These are phyloP conservation scores for Aspergillus clavatus DNA, from an alignment of 2,329 filamentous ascomycete species.

Conservation along the genomic window DNA sequence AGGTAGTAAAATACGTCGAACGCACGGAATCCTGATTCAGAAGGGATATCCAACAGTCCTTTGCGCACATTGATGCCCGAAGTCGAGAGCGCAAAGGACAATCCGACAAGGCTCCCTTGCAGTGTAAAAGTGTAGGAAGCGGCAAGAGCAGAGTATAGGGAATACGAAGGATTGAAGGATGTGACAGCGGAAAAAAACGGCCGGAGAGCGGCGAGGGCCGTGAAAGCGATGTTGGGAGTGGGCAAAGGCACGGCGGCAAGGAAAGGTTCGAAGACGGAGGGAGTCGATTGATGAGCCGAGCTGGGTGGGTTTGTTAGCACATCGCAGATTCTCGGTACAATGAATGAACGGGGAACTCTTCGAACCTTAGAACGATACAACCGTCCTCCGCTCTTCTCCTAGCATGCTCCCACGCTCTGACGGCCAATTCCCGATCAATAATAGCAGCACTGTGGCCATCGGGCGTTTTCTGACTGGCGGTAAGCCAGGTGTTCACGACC, in stretches of 20 bases:
- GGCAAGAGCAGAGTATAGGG: slow-evolving; percentile 73
- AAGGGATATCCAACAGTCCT: slow-evolving; percentile 74
- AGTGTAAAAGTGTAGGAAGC: slow-evolving; percentile 78
- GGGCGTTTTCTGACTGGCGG: slow-evolving; percentile 64
- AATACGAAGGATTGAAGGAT: slow-evolving; percentile 78
- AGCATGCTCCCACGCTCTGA: slow-evolving; percentile 92
- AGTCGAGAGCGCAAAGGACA: slow-evolving; percentile 72
- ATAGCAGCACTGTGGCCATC: slow-evolving; percentile 70
- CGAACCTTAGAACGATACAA: slow-evolving; percentile 78
- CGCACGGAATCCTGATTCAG: slow-evolving; percentile 76
- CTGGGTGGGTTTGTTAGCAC: slow-evolving; percentile 44
- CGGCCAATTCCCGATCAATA: slow-evolving; percentile 71
- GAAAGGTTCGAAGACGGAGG: slow-evolving; percentile 77
- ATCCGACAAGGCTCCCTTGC: slow-evolving; percentile 69
- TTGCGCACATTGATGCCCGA: slow-evolving; percentile 79
- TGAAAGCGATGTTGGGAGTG: slow-evolving; percentile 69
- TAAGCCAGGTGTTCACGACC: slow-evolving; percentile 94
- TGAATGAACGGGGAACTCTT: neutral
- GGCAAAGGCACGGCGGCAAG: slow-evolving; percentile 73
- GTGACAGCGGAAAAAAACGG: slow-evolving; percentile 87
- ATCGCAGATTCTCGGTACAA: slow-evolving; percentile 10
- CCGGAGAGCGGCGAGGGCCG: slow-evolving; percentile 72
- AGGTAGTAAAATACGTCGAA: slow-evolving; percentile 99
- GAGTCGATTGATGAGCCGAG: slow-evolving; percentile 81
- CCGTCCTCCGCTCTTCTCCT: slow-evolving; percentile 90